A percentile compares a stretch with the other conserved stretches of the same genome.
phyloP scores from a whole-genome alignment of 345 rosid species.

The Melaleuca quinquenervia region DNA sequence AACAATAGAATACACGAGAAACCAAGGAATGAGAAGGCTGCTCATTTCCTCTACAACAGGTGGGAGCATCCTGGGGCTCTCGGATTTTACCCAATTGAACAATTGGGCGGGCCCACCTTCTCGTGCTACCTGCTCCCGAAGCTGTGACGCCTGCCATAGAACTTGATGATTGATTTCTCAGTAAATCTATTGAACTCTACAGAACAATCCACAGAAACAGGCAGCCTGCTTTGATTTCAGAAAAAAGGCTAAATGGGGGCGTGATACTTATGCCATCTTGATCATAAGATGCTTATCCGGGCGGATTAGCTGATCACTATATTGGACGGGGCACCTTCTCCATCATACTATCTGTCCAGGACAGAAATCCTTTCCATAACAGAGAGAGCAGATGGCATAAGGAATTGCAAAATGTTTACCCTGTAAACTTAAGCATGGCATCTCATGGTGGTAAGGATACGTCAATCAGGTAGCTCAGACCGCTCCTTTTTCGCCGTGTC shows the following conservation, averaged over 20 bases:
- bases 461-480: slow-evolving; percentile 60
- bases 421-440: not conserved
- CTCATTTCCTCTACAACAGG: not conserved
- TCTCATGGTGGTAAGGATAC: not conserved
- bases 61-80: not conserved
- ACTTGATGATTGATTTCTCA: not conserved
- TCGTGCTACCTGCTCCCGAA: not conserved
- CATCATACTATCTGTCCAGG: not conserved
- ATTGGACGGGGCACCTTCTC: not conserved
- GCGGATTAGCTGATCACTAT: not conserved
- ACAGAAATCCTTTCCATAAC: not conserved
- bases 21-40: not conserved
- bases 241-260: not conserved
- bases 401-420: not conserved
- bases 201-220: not conserved
- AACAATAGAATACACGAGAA: not conserved
- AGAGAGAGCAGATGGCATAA: not conserved
- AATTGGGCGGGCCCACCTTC: not conserved
- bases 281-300: not conserved
- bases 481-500: slow-evolving; percentile 59
- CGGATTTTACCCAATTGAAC: not conserved
- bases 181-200: not conserved
- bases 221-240: not conserved
- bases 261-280: not conserved
- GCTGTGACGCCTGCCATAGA: not conserved